Evolutionary conservation across 2,329 filamentous ascomycete species (phyloP).

Genomic region (Chrysosporium queenslandicum): DNA sequence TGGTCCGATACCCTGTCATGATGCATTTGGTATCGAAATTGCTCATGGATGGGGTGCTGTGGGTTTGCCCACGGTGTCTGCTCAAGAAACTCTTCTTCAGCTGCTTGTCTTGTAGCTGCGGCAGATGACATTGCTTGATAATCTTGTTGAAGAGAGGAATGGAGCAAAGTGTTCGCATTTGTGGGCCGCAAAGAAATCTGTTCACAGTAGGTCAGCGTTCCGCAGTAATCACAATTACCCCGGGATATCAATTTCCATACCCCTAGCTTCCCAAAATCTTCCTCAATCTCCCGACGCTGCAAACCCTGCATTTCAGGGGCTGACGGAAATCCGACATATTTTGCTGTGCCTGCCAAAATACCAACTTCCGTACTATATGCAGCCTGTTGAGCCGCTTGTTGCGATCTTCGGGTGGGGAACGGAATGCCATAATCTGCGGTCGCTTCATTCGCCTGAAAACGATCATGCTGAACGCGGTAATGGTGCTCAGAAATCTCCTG

Average conservation of each 20-base stretch:
- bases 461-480: conserved; percentile 84
- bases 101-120: conserved; percentile 40
- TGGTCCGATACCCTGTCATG: conserved; percentile 28
- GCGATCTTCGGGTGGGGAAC: conserved; percentile 64
- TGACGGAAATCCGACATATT: conserved; percentile 91
- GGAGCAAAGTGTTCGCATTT: background rate
- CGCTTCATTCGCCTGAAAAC: conserved; percentile 65
- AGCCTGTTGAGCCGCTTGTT: conserved; percentile 73
- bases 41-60: conserved; percentile 60
- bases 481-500: conserved; percentile 78
- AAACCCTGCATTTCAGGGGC: conserved; percentile 75
- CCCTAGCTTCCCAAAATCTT: conserved; percentile 81
- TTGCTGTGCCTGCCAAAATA: conserved; percentile 77
- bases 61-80: conserved; percentile 90
- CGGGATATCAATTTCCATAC: conserved; percentile 45
- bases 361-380: conserved; percentile 95
- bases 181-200: background rate
- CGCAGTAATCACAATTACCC: background rate
- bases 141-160: conserved; percentile 23
- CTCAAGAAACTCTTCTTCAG: conserved; percentile 78
- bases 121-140: conserved; percentile 28
- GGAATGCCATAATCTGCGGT: conserved; percentile 72
- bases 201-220: background rate
- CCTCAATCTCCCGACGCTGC: conserved; percentile 62
- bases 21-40: conserved; percentile 32